Evolutionary conservation across 371 early-diverging fungal genomes (phyloP).

Genomic region (Rhizopus stolonifer): DNA sequence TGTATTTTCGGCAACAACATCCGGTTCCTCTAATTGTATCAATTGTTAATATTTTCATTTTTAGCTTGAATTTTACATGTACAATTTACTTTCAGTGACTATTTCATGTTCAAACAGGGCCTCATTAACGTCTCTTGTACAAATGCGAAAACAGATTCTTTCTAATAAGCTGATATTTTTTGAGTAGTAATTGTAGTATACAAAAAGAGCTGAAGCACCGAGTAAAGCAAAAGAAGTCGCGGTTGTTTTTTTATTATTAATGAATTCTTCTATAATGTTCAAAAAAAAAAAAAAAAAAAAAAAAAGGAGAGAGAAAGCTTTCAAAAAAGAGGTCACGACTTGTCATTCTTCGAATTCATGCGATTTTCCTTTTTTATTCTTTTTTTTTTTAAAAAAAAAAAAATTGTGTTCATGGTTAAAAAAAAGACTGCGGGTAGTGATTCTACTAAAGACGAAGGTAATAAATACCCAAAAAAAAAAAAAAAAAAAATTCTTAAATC

Average conservation of each 20-base stretch:
- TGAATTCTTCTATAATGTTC: not conserved
- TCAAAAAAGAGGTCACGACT: not conserved
- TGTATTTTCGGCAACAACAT: constrained; percentile 45
- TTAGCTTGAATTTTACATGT: constrained; percentile 2
- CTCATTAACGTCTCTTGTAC: constrained; percentile 37
- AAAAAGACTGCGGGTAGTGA: constrained; percentile 4
- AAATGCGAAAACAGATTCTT: constrained; percentile 35
- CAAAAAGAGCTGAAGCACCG: not conserved
- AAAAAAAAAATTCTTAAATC: not conserved
- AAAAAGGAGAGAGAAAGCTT: not conserved
- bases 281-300: not conserved
- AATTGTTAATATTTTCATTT: not conserved
- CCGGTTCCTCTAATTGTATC: constrained; percentile 37
- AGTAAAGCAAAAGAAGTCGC: constrained; percentile 15
- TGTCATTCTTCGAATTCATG: not conserved
- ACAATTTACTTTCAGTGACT: constrained; percentile 27
- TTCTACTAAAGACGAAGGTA: constrained; percentile 16
- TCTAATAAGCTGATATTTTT: constrained; percentile 23
- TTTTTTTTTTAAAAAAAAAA: not conserved
- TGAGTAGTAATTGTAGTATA: constrained; percentile 9
- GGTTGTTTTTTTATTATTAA: not conserved
- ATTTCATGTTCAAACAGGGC: constrained; percentile 35
- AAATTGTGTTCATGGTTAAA: constrained; percentile 9
- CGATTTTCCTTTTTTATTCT: not conserved
- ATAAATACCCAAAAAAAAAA: not conserved